A percentile compares a stretch with the other conserved stretches of the same genome.
These are phyloP conservation scores for Triangularia verruculosa DNA, from an alignment of 2,329 filamentous ascomycete genomes.

Conservation along the genomic window DNA sequence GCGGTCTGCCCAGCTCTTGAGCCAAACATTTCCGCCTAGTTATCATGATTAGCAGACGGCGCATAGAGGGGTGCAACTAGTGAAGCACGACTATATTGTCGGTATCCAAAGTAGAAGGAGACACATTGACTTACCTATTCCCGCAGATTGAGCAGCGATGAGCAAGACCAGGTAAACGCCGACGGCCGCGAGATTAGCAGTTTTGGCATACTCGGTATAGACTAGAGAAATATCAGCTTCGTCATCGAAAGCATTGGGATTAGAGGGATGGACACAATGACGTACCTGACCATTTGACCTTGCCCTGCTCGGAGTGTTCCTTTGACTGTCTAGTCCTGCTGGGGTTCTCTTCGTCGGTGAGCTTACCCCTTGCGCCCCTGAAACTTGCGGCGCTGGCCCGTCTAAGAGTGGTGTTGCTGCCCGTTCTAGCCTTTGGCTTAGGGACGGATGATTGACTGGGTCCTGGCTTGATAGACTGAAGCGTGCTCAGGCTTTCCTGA, in stretches of 20 bases:
- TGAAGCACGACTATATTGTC: conserved; percentile 20
- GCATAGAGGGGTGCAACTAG: background rate
- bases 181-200: conserved; percentile 85
- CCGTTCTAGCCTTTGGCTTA: conserved; percentile 55
- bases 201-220: conserved; percentile 91
- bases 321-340: conserved; percentile 76
- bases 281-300: conserved; percentile 82
- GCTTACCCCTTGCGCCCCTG: conserved; percentile 77
- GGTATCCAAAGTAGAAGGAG: background rate
- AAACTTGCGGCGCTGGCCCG: conserved; percentile 91
- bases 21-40: conserved; percentile 78
- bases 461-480: conserved; percentile 68
- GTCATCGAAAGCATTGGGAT: background rate
- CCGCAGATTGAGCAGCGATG: conserved; percentile 74
- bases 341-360: conserved; percentile 78
- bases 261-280: background rate
- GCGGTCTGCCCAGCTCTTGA: conserved; percentile 85
- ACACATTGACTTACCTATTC: conserved; percentile 61
- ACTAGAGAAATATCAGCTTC: conserved; percentile 45
- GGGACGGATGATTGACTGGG: conserved; percentile 28
- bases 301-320: conserved; percentile 88
- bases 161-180: conserved; percentile 73
- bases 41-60: background rate
- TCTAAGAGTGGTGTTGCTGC: conserved; percentile 77
- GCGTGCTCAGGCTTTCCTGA: conserved; percentile 71